Percentiles rank a stretch among this genome's conserved stretches.
phyloP scores from a whole-genome alignment of 345 rosid genomes.

The Euclidium syriacum region DNA sequence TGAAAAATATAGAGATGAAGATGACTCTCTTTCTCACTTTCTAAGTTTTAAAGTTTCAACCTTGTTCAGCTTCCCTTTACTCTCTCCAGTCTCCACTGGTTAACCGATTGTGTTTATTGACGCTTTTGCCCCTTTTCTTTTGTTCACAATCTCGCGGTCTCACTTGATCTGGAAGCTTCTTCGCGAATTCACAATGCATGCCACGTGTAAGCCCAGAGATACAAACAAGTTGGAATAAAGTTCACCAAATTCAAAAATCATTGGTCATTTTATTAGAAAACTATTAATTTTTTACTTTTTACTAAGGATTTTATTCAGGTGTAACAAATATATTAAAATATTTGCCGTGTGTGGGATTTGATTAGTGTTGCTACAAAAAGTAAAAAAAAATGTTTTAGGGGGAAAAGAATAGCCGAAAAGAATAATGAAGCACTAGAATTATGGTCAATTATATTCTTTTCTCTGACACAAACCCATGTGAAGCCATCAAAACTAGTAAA shows the following conservation, averaged over 20 bases:
- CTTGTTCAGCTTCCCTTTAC: slow-evolving; percentile 7
- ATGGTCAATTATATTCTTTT: slow-evolving; percentile 6
- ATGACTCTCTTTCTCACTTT: not conserved
- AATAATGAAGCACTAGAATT: not conserved
- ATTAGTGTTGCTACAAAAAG: not conserved
- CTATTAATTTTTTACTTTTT: too few relatives aligned
- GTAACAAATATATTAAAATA: not conserved
- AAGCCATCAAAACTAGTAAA: slow-evolving; percentile 28
- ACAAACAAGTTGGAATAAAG: not conserved
- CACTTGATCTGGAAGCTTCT: slow-evolving; percentile 18
- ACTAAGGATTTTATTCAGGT: too few relatives aligned
- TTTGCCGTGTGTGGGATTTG: not conserved
- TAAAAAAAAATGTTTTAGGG: not conserved
- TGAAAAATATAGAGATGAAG: not conserved
- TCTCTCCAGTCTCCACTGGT: not conserved
- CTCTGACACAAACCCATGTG: slow-evolving; percentile 28
- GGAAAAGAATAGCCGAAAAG: too few relatives aligned
- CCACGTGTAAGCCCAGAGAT: not conserved
- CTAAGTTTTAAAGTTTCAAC: not conserved
- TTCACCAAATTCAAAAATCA: not conserved
- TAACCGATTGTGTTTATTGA: not conserved
- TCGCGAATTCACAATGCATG: not conserved
- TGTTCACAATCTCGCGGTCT: not conserved
- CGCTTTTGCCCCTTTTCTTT: slow-evolving; percentile 12
- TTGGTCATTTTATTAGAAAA: not conserved